These are phyloP conservation scores for Xanthoceras sorbifolium DNA, from an alignment of 345 rosid genomes.

Conservation along the genomic window DNA sequence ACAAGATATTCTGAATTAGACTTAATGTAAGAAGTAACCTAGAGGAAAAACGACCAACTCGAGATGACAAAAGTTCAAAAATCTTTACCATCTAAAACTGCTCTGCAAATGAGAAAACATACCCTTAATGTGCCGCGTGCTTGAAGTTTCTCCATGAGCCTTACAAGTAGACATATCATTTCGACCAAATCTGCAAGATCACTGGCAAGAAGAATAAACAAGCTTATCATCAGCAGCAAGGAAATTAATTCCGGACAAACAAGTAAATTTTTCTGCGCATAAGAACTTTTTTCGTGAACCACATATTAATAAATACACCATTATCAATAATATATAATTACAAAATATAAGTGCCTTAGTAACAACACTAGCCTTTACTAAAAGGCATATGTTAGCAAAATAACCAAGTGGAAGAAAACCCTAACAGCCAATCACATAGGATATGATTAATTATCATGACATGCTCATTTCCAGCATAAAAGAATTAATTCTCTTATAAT, in stretches of 20 bases:
- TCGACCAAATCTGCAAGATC: slow-evolving; percentile 96
- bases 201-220: slow-evolving; percentile 50
- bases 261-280: too few relatives aligned
- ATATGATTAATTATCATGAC: too few relatives aligned
- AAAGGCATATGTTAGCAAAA: background rate
- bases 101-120: slow-evolving; percentile 29
- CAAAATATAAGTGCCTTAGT: background rate
- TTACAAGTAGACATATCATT: slow-evolving; percentile 57
- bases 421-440: background rate
- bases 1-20: background rate
- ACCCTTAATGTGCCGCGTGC: slow-evolving; percentile 91
- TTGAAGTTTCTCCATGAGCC: slow-evolving; percentile 92
- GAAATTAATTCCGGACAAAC: background rate
- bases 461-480: too few relatives aligned
- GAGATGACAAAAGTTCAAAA: background rate
- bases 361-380: background rate
- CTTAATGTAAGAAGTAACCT: background rate
- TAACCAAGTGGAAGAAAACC: background rate
- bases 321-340: background rate
- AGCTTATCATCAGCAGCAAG: slow-evolving; percentile 21
- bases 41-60: background rate
- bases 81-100: slow-evolving; percentile 10
- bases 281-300: too few relatives aligned
- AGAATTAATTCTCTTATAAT: too few relatives aligned
- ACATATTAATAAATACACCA: background rate